Percentiles rank a stretch among this genome's conserved stretches.
Conservation (phyloP, 495 filamentous ascomycete genomes). For the Symbiotaphrina buchneri region DNA sequence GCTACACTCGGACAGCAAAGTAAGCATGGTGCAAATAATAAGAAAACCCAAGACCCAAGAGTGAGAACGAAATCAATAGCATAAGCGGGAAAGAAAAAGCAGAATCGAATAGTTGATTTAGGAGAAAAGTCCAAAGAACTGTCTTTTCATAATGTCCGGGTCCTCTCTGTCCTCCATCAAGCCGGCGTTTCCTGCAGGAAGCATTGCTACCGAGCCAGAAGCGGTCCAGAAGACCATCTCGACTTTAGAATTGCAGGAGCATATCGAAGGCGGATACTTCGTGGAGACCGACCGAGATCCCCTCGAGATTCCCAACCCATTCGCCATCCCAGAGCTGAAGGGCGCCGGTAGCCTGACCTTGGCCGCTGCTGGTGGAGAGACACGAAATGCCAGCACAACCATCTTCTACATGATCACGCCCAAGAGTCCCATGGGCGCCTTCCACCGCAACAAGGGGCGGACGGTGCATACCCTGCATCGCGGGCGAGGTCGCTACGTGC, state of each 20-base stretch:
- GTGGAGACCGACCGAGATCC: conserved; percentile 34
- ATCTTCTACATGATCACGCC: conserved; percentile 45
- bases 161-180: not conserved
- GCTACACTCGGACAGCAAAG: too few species aligned
- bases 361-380: conserved; percentile 13
- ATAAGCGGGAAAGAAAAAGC: too few species aligned
- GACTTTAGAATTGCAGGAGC: conserved; percentile 20
- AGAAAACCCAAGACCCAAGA: too few species aligned
- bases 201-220: not conserved
- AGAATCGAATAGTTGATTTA: too few species aligned
- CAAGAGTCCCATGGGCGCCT: conserved; percentile 24
- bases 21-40: too few species aligned
- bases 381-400: conserved; percentile 22
- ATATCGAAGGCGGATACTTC: conserved; percentile 46
- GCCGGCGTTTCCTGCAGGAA: not conserved
- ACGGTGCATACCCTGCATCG: conserved; percentile 38
- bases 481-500: conserved; percentile 34
- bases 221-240: conserved; percentile 17
- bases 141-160: not conserved
- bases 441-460: conserved; percentile 34
- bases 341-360: conserved; percentile 1
- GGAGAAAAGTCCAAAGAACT: not conserved
- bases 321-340: conserved; percentile 10
- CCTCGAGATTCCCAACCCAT: conserved; percentile 24
- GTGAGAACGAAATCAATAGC: too few species aligned